Evolutionary conservation across 805 yeast genomes (phyloP), one percentile per base, ranked within the genome.

Genomic region (Cyberlindnera veronae): DNA sequence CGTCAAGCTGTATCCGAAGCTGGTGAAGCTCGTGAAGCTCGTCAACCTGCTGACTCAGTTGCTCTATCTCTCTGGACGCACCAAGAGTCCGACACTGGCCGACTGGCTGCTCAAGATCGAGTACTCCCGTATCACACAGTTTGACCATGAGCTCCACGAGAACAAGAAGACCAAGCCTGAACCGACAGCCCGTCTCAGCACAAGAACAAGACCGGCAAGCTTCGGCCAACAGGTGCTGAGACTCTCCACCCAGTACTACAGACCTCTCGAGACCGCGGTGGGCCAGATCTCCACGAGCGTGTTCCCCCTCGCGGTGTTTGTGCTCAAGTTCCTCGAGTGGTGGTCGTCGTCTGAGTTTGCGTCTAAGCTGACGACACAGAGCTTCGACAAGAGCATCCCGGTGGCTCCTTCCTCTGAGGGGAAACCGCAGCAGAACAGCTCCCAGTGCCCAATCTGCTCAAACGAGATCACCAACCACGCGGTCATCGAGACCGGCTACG

Each of bases 251-350:
- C 36, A 37, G 12, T 51, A 49, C 31, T 41, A 45, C 24, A 35
- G 34, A 2, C 54, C 58, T 14, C 5, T 58, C 1, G 30, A 44
- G 29, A 32, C 45, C 33, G 44, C 43, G 15, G 36, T 47, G 9
- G 50, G 55, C 27, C 49, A 38, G 14, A 17, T 46, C 16, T 51
- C 63, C 28, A 46, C 57, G 22, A 57, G 84, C 3, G 59, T 80
- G 32, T 77, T 91, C 62, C 96, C 96, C 0, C 71, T 83, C 0
- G 86, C 95, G 3, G 82, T 90, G 37, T 89, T 91, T 57, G 55
- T 81, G 18, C 69, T 90, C 45, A 87, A 88, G 62, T 86, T 90
- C 51, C 68, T 88, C 26, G 97, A 90, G 60, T 90, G 97, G 96
- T 90, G 95, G 95, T 78, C 79, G 45, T 75, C 84, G 19, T 79